Evolutionary conservation across 768 basidiomycete species (phyloP).

Genomic region (Tylopilus plumbeoviolaceoides): DNA sequence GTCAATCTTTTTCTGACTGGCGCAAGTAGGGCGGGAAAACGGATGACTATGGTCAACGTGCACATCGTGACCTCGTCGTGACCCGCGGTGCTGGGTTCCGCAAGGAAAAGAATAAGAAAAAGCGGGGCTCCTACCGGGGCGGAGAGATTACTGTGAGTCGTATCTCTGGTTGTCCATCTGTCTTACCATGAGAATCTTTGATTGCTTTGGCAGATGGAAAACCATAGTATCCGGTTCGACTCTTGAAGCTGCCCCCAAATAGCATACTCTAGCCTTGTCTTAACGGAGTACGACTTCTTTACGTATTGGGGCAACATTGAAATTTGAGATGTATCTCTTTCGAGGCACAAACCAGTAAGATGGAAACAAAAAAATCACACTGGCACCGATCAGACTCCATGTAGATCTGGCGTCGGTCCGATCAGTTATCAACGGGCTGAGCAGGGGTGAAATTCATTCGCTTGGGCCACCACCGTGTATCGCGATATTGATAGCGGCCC

Average conservation of each 20-base stretch:
- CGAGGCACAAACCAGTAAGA: not conserved
- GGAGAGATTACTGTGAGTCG: conserved; percentile 87
- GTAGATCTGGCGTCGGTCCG: not conserved
- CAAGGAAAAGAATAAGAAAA: conserved; percentile 99
- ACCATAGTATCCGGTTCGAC: conserved; percentile 85
- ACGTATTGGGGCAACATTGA: not conserved
- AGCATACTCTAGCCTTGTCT: not conserved
- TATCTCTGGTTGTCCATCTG: not conserved
- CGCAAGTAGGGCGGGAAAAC: conserved; percentile 48
- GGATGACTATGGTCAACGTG: conserved; percentile 86
- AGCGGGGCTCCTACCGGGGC: conserved; percentile 89
- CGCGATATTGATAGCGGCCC: not conserved
- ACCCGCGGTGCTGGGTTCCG: conserved; percentile 94
- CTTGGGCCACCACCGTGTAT: not conserved
- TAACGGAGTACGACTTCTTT: too few species aligned
- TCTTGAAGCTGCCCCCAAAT: conserved; percentile 28
- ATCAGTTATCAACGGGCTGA: not conserved
- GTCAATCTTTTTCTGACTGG: not conserved
- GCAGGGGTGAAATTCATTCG: not conserved
- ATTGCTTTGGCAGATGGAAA: conserved; percentile 52
- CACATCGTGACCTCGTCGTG: conserved; percentile 83
- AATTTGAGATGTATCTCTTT: too few species aligned
- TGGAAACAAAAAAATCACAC: too few species aligned
- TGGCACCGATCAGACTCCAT: too few species aligned
- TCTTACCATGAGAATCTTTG: conserved; percentile 2